Evolutionary conservation across 768 basidiomycete genomes (phyloP).

Genomic region (Leccinum obscurum): DNA sequence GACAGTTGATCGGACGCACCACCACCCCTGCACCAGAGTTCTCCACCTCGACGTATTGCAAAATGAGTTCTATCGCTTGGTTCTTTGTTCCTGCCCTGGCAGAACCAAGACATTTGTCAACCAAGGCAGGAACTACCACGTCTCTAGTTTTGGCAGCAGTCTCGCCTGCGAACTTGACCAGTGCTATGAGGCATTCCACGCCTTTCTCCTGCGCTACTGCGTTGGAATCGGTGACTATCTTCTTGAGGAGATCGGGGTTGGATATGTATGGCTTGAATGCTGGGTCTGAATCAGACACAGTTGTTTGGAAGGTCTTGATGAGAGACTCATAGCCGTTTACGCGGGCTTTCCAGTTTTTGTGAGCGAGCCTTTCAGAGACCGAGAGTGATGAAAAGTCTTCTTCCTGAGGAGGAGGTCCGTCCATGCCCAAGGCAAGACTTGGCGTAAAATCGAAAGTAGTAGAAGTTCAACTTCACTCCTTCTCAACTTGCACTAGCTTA

Average conservation of each 20-base stretch:
- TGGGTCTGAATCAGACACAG: slow-evolving; percentile 91
- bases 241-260: slow-evolving; percentile 78
- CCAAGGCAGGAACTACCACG: slow-evolving; percentile 82
- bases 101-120: slow-evolving; percentile 95
- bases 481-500: background rate
- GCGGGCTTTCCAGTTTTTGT: slow-evolving; percentile 99
- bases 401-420: slow-evolving; percentile 88
- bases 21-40: slow-evolving; percentile 85
- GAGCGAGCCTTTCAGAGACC: slow-evolving; percentile 76
- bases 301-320: slow-evolving; percentile 82
- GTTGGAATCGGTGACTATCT: slow-evolving; percentile 87
- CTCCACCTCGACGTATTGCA: slow-evolving; percentile 93
- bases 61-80: slow-evolving; percentile 79
- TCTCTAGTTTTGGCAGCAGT: slow-evolving; percentile 78
- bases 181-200: slow-evolving; percentile 80
- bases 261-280: slow-evolving; percentile 88
- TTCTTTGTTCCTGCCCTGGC: slow-evolving; percentile 86
- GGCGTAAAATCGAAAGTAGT: slow-evolving; percentile 7
- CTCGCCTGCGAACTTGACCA: slow-evolving; percentile 93
- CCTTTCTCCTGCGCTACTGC: slow-evolving; percentile 99
- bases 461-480: slow-evolving; percentile 12
- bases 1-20: slow-evolving; percentile 54
- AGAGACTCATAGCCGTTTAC: slow-evolving; percentile 90
- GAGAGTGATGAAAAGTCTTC: slow-evolving; percentile 87
- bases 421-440: slow-evolving; percentile 52